Percentiles rank a stretch among this genome's conserved stretches.
Evolutionary conservation across 2,329 filamentous ascomycete genomes (phyloP).

Genomic region (Pseudogymnoascus sp.): DNA sequence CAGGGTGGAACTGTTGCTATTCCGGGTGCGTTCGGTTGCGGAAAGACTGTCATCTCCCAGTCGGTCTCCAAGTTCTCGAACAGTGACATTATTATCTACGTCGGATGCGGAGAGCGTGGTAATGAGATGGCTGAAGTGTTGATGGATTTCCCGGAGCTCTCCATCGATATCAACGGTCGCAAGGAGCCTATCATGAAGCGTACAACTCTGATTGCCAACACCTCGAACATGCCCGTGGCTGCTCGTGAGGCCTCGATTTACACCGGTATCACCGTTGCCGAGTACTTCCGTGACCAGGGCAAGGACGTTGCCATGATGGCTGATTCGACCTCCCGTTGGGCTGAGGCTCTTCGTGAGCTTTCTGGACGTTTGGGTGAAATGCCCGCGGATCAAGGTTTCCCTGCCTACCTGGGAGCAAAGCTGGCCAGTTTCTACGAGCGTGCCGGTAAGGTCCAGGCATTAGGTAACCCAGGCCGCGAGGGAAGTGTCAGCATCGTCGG

Average conservation of each 20-base stretch:
- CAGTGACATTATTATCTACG: slow-evolving; percentile 97
- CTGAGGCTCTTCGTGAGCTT: slow-evolving; percentile 95
- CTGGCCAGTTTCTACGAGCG: slow-evolving; percentile 99
- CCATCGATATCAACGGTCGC: slow-evolving; percentile 87
- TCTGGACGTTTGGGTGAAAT: slow-evolving; percentile 98
- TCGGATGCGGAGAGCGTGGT: slow-evolving; percentile 83
- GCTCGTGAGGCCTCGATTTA: slow-evolving; percentile 98
- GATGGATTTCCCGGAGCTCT: slow-evolving; percentile 99
- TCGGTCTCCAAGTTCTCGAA: slow-evolving; percentile 99
- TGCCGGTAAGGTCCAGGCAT: slow-evolving; percentile 75
- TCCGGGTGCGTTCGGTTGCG: slow-evolving; percentile 95
- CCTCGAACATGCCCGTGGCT: slow-evolving; percentile 98
- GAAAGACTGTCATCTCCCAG: slow-evolving; percentile 98
- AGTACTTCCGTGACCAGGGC: slow-evolving; percentile 96
- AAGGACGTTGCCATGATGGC: slow-evolving; percentile 99
- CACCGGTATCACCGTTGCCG: slow-evolving; percentile 87
- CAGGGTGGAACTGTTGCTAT: slow-evolving; percentile 97
- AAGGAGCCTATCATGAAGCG: slow-evolving; percentile 99
- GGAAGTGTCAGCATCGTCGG: slow-evolving; percentile 97
- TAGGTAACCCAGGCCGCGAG: slow-evolving; percentile 81
- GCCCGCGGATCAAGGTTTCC: slow-evolving; percentile 99
- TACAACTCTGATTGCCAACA: slow-evolving; percentile 96
- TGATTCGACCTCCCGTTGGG: slow-evolving; percentile 96
- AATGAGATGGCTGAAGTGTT: slow-evolving; percentile 99
- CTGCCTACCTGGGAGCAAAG: slow-evolving; percentile 92